Percentiles rank a stretch among this genome's conserved stretches.
phyloP scores from a whole-genome alignment of 129 eudicot genomes.

The Pulicaria dysenterica region DNA sequence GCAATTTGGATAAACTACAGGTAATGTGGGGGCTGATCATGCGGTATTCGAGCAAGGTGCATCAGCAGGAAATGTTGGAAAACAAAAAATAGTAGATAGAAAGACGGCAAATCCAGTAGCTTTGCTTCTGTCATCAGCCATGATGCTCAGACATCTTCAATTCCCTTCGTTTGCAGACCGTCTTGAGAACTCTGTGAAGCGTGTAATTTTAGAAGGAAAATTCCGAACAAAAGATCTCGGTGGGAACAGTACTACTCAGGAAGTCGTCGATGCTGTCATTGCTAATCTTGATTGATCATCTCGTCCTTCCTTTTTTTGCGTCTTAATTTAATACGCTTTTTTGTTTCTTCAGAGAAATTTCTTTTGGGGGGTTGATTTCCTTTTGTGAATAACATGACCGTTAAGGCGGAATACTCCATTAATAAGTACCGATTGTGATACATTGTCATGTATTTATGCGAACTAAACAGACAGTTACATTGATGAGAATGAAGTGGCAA shows the following conservation, averaged over 20 bases:
- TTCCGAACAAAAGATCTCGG: constrained; percentile 85
- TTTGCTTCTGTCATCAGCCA: constrained; percentile 85
- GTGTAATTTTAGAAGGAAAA: constrained; percentile 69
- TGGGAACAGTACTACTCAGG: constrained; percentile 78
- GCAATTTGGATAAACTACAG: constrained; percentile 35
- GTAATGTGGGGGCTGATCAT: constrained; percentile 92
- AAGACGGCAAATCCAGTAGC: constrained; percentile 95
- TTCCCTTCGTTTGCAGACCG: constrained; percentile 96
- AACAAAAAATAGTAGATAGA: constrained; percentile 55
- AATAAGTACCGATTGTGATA: constrained; percentile 28
- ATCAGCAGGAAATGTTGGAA: constrained; percentile 96
- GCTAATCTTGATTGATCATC: constrained; percentile 51
- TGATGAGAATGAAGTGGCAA: constrained; percentile 23
- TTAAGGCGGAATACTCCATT: constrained; percentile 27
- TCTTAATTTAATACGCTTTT: constrained; percentile 13
- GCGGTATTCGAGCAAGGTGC: constrained; percentile 98
- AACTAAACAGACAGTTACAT: background rate
- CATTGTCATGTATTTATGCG: constrained; percentile 21
- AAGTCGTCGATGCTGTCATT: constrained; percentile 91
- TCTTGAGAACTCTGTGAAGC: constrained; percentile 77
- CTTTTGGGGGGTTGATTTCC: constrained; percentile 23
- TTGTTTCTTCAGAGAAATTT: constrained; percentile 7
- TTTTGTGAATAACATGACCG: constrained; percentile 41
- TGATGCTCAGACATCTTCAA: constrained; percentile 97
- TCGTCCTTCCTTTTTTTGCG: constrained; percentile 3